Conservation (phyloP, 2,329 filamentous ascomycete species). For the Aspergillus pseudoglaucus region DNA sequence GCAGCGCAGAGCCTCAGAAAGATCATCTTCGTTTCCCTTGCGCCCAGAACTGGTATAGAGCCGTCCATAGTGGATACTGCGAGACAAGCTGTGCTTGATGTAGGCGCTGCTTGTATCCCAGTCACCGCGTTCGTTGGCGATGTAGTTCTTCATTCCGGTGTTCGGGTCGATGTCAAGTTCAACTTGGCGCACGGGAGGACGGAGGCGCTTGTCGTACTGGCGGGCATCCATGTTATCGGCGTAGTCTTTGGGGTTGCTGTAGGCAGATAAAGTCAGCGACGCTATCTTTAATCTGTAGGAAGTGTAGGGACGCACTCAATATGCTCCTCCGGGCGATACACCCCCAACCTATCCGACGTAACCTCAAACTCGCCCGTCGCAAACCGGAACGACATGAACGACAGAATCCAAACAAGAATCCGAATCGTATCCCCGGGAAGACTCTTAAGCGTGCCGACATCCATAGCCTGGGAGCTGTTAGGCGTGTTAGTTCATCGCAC, state of each 20-base stretch:
- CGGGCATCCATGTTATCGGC: slow-evolving; percentile 81
- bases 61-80: slow-evolving; percentile 71
- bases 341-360: slow-evolving; percentile 69
- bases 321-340: slow-evolving; percentile 67
- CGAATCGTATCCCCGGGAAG: slow-evolving; percentile 73
- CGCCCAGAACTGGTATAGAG: slow-evolving; percentile 62
- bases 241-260: slow-evolving; percentile 72
- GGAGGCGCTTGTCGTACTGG: slow-evolving; percentile 66
- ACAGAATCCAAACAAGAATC: slow-evolving; percentile 73
- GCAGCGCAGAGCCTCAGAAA: slow-evolving; percentile 73
- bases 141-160: slow-evolving; percentile 99
- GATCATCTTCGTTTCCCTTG: slow-evolving; percentile 64
- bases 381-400: slow-evolving; percentile 75
- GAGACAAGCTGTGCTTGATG: slow-evolving; percentile 65
- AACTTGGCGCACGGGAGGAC: slow-evolving; percentile 65
- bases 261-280: slow-evolving; percentile 20
- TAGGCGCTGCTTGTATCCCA: slow-evolving; percentile 91
- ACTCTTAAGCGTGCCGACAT: slow-evolving; percentile 71
- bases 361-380: slow-evolving; percentile 83
- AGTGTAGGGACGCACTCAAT: slow-evolving; percentile 34
- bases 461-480: slow-evolving; percentile 63
- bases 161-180: slow-evolving; percentile 67
- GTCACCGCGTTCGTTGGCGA: slow-evolving; percentile 77
- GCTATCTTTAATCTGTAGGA: not conserved
- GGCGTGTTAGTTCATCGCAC: not conserved